Conservation (phyloP, 768 basidiomycete genomes). For the Daedaleopsis sinensis region DNA sequence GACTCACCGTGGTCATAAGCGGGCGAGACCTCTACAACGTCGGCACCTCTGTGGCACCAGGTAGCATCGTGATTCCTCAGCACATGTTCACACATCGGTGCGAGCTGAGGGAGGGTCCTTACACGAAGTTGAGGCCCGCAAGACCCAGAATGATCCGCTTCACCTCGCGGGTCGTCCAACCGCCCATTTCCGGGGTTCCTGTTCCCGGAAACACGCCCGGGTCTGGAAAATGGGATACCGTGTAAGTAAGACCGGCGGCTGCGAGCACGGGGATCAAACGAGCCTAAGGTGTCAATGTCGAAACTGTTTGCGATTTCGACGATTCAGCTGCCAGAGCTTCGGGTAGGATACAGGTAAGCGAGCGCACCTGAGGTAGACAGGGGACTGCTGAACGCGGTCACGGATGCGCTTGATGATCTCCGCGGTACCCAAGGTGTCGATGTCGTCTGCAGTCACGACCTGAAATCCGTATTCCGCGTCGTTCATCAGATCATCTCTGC, state of each 20-base stretch:
- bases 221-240: conserved; percentile 46
- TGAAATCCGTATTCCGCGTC: conserved; percentile 79
- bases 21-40: conserved; percentile 75
- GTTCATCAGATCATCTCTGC: conserved; percentile 57
- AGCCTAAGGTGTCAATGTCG: conserved; percentile 84
- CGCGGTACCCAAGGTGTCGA: conserved; percentile 76
- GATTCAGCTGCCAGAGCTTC: conserved; percentile 35
- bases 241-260: too few species aligned
- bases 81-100: not conserved
- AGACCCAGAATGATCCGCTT: conserved; percentile 82
- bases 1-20: conserved; percentile 59
- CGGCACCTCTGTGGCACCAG: conserved; percentile 53
- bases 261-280: conserved; percentile 9
- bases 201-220: conserved; percentile 81
- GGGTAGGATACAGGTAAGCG: too few species aligned
- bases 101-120: conserved; percentile 31
- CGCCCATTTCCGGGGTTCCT: conserved; percentile 83
- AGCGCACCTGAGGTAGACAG: conserved; percentile 69
- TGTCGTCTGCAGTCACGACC: conserved; percentile 77
- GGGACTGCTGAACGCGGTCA: conserved; percentile 67
- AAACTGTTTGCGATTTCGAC: conserved; percentile 42
- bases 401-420: conserved; percentile 75
- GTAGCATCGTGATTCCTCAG: not conserved
- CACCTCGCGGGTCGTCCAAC: conserved; percentile 83
- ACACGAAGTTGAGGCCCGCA: conserved; percentile 81